These are phyloP conservation scores for Euryodendron excelsum DNA, from an alignment of 148 eudicot species.

Conservation along the genomic window DNA sequence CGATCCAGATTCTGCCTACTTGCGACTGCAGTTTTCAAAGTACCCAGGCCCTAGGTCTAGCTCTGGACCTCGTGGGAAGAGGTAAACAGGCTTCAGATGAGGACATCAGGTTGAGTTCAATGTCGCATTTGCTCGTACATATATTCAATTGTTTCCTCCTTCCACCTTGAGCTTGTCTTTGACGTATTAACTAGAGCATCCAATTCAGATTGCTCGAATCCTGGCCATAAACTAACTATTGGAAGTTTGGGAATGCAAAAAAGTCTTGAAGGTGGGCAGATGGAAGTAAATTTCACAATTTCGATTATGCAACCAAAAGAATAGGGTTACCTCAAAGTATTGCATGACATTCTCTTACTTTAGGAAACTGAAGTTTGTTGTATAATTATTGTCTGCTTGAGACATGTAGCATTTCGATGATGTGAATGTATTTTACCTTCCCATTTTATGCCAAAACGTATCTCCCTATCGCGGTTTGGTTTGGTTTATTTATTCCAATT, in stretches of 20 bases:
- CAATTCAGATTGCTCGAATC: neutral
- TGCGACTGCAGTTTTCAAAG: conserved; percentile 72
- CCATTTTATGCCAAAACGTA: neutral
- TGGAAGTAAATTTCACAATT: neutral
- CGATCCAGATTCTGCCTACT: conserved; percentile 53
- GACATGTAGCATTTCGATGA: neutral
- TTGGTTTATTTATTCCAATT: neutral
- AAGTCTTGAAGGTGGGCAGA: neutral
- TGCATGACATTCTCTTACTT: neutral
- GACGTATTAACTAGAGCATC: neutral
- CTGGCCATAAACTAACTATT: neutral
- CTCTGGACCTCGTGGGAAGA: conserved; percentile 48
- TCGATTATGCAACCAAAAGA: neutral
- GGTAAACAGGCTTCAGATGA: conserved; percentile 26
- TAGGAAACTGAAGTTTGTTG: conserved; percentile 3
- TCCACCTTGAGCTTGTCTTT: conserved; percentile 1
- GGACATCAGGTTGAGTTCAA: conserved; percentile 4
- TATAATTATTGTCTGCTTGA: neutral
- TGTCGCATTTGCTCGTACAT: neutral
- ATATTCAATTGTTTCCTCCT: neutral
- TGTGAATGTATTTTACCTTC: neutral
- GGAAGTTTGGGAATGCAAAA: neutral
- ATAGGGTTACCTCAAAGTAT: neutral
- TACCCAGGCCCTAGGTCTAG: conserved; percentile 64
- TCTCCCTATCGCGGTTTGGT: neutral